Conservation (phyloP, 495 filamentous ascomycete genomes). For the Penicillium subrubescens region DNA sequence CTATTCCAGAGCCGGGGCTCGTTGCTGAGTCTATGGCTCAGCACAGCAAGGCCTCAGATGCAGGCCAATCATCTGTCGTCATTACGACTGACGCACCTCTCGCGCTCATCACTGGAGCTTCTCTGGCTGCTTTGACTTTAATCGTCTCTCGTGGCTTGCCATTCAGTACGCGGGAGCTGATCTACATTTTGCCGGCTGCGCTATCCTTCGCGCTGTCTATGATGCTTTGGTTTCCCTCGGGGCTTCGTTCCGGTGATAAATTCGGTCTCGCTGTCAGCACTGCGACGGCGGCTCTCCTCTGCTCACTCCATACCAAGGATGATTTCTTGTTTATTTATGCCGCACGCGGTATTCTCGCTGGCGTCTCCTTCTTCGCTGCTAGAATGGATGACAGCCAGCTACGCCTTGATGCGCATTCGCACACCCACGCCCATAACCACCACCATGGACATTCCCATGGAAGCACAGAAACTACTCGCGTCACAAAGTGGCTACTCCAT, state of each 20-base stretch:
- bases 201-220: slow-evolving; percentile 37
- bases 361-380: slow-evolving; percentile 38
- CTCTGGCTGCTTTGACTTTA: slow-evolving; percentile 24
- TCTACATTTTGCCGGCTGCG: slow-evolving; percentile 29
- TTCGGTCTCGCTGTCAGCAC: slow-evolving; percentile 36
- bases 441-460: slow-evolving; percentile 44
- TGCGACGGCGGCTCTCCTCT: slow-evolving; percentile 36
- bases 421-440: slow-evolving; percentile 35
- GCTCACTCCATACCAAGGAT: slow-evolving; percentile 38
- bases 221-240: slow-evolving; percentile 24
- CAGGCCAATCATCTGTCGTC: slow-evolving; percentile 14
- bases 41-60: slow-evolving; percentile 14
- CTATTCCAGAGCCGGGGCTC: slow-evolving; percentile 31
- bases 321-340: slow-evolving; percentile 34
- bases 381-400: slow-evolving; percentile 41
- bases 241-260: slow-evolving; percentile 38
- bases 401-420: slow-evolving; percentile 31
- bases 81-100: slow-evolving; percentile 33
- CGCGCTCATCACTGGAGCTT: slow-evolving; percentile 31
- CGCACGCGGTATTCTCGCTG: slow-evolving; percentile 33
- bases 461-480: slow-evolving; percentile 46
- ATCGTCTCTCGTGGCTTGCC: slow-evolving; percentile 27
- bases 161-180: slow-evolving; percentile 26
- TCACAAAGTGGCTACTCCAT: slow-evolving; percentile 67
- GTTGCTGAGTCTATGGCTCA: slow-evolving; percentile 26